A percentile compares a stretch with the other conserved stretches of the same genome.
Conservation (phyloP, 1,139 yeast genomes). For the Petasospora rhodanensis region DNA sequence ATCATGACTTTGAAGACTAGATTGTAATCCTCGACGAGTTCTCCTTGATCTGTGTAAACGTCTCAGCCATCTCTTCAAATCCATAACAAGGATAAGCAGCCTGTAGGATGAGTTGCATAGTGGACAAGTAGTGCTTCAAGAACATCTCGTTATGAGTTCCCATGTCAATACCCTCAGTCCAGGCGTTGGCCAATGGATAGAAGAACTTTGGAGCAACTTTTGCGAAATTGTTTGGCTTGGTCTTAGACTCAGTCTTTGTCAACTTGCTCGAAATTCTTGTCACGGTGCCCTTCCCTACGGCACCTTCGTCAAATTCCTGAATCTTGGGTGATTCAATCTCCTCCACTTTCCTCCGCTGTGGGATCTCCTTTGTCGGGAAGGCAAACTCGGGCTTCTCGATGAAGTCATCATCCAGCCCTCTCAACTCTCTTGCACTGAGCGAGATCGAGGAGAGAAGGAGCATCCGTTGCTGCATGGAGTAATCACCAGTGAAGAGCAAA, state of each 20-base stretch:
- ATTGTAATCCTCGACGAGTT: conserved; percentile 9
- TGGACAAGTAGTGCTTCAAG: conserved; percentile 32
- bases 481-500: conserved; percentile 54
- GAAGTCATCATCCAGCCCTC: conserved; percentile 50
- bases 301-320: conserved; percentile 3
- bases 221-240: conserved; percentile 28
- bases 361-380: conserved; percentile 31
- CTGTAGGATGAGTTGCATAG: conserved; percentile 28
- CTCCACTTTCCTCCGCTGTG: conserved; percentile 16
- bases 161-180: conserved; percentile 34
- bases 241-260: conserved; percentile 12
- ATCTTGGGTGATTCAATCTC: conserved; percentile 14
- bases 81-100: conserved; percentile 34
- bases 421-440: conserved; percentile 56
- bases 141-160: conserved; percentile 33
- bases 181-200: conserved; percentile 35
- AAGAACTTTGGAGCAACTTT: conserved; percentile 31
- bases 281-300: conserved; percentile 15
- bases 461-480: conserved; percentile 63
- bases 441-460: conserved; percentile 52
- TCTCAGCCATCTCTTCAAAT: conserved; percentile 29
- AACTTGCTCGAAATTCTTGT: conserved; percentile 32
- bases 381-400: conserved; percentile 31
- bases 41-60: conserved; percentile 16
- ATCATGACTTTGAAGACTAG: conserved; percentile 1